Base-by-base conservation (phyloP, 495 filamentous ascomycete species). In the Aspergillus egyptiacus region DNA sequence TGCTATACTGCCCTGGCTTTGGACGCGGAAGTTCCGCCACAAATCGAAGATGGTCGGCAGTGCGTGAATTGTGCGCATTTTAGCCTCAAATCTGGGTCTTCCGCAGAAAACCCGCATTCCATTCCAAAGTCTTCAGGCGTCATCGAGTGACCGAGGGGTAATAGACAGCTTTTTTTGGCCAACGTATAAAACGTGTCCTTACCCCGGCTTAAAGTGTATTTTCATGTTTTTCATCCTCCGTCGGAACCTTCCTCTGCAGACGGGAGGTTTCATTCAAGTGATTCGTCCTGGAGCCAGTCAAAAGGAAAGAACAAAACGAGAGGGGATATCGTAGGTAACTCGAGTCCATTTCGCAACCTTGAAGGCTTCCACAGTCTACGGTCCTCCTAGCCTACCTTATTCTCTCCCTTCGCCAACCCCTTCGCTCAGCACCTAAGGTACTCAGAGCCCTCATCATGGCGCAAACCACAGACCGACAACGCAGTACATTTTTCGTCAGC, bases 51-150 rank as follows among this genome's bases (percentile, higher is more conserved):
- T 28, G 22, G 11, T 24, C 2, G 7, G 9, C 14, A 22, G 41
- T 71, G 70, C 65, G 70, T 54, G 50, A 68, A 68, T 73, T 73
- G 64, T 71, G 70, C 70, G 67, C 63, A 20, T 44, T 59, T 61
- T 56, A 56, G 52, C 43, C 40, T 25, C 45, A 42, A 15, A 20
- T 52, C 39, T 32, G 20, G 20, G 13, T 31, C 31, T 36, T 25
- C 48, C 67, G 69, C 69, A 69, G 59, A 72, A 72, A 70, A 59
- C 27, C 27, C 69, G 61, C 69, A 68, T 60, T 58, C 37, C 54
- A 35, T 46, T 43, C 51, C 32, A 27, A n/a, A 27, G 4, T 11
- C 28, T 10, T 31, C 28, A 27, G 5, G 5, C 24, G 44, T 33
- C 30, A 47, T 13, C 15, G 13, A 22, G 0, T 15, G 2, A 4